Evolutionary conservation across 306 rosid genomes (phyloP).

Genomic region (Senna siamea): DNA sequence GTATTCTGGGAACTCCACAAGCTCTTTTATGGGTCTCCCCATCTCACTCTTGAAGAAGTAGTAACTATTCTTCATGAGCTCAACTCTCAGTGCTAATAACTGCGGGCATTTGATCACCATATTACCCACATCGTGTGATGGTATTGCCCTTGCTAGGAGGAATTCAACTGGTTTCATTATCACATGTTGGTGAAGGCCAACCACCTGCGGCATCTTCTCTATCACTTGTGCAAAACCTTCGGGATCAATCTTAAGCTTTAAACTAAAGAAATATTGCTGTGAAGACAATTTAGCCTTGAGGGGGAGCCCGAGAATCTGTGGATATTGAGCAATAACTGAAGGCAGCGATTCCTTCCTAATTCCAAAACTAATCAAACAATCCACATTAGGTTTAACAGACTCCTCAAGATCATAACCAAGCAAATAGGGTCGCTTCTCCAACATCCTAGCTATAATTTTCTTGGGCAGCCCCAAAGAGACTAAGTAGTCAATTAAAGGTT

Average conservation of each 20-base stretch:
- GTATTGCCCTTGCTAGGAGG: conserved; percentile 66
- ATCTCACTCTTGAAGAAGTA: conserved; percentile 89
- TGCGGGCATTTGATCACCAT: conserved; percentile 88
- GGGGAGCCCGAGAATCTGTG: conserved; percentile 82
- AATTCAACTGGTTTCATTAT: conserved; percentile 82
- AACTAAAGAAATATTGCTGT: conserved; percentile 79
- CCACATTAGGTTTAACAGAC: conserved; percentile 82
- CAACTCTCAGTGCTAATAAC: conserved; percentile 63
- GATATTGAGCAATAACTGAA: conserved; percentile 76
- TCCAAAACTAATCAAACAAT: conserved; percentile 83
- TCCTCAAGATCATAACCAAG: conserved; percentile 84
- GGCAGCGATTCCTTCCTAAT: conserved; percentile 67
- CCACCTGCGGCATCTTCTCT: conserved; percentile 95
- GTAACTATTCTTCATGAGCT: conserved; percentile 83
- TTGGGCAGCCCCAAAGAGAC: conserved; percentile 72
- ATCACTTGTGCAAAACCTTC: conserved; percentile 75
- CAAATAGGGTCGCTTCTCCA: conserved; percentile 85
- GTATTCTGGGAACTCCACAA: conserved; percentile 85
- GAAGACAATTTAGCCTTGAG: conserved; percentile 87
- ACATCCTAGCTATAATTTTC: conserved; percentile 78
- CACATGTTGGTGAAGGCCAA: conserved; percentile 82
- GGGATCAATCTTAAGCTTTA: conserved; percentile 91
- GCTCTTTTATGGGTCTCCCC: conserved; percentile 82
- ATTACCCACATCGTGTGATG: conserved; percentile 63
- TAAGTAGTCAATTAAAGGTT: conserved; percentile 78